phyloP scores from a whole-genome alignment of 305 asterid species.

The Fraxinus ornus region DNA sequence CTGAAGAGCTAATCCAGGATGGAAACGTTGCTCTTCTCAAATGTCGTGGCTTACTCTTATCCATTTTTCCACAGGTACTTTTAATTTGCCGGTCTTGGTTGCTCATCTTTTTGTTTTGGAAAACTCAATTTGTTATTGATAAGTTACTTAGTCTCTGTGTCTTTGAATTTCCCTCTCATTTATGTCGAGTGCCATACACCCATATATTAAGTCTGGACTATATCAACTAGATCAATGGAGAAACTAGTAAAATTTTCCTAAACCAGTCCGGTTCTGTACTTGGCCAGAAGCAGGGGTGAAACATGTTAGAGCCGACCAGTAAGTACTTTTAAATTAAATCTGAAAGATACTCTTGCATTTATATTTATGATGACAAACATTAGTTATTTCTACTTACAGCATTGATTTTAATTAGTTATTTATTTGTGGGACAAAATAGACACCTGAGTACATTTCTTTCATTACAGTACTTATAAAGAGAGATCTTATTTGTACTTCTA shows the following conservation, averaged over 20 bases:
- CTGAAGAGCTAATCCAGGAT: conserved; percentile 83
- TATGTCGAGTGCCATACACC: background rate
- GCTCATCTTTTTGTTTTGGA: conserved; percentile 3
- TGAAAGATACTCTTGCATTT: background rate
- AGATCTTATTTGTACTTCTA: background rate
- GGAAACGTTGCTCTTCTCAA: conserved; percentile 80
- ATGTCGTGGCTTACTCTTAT: conserved; percentile 67
- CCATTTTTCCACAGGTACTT: conserved; percentile 89
- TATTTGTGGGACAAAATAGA: background rate
- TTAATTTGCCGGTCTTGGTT: background rate
- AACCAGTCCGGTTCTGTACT: background rate
- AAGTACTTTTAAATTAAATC: background rate
- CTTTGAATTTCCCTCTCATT: background rate
- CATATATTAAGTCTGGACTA: background rate
- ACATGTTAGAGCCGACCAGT: background rate
- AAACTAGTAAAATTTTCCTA: background rate
- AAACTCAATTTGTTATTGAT: conserved; percentile 3
- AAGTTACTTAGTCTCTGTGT: background rate
- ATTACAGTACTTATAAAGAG: background rate
- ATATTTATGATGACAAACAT: background rate
- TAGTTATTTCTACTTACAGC: background rate
- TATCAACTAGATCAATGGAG: background rate
- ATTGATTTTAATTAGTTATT: background rate
- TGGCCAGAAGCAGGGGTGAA: background rate
- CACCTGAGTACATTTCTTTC: background rate